These are phyloP conservation scores for Saturnispora gosingensis DNA, from an alignment of 805 yeast genomes.

Conservation along the genomic window DNA sequence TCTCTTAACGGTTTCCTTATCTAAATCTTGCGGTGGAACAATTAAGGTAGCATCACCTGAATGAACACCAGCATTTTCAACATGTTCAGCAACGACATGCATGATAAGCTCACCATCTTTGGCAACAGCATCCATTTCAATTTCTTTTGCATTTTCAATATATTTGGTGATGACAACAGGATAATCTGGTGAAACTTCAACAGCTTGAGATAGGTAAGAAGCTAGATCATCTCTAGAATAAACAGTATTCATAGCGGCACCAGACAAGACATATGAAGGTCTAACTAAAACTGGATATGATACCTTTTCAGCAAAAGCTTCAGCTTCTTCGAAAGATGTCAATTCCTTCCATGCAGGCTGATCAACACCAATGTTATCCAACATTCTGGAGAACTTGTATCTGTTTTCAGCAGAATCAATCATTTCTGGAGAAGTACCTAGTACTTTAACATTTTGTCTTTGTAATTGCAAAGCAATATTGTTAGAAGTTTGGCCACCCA, in stretches of 20 bases:
- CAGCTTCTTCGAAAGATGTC: constrained; percentile 88
- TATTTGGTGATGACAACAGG: constrained; percentile 97
- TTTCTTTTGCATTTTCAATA: constrained; percentile 94
- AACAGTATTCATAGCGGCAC: constrained; percentile 99
- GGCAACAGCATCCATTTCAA: constrained; percentile 98
- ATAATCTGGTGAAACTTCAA: constrained; percentile 93
- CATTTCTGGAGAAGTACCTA: constrained; percentile 98
- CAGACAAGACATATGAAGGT: constrained; percentile 94
- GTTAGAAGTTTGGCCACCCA: constrained; percentile 99
- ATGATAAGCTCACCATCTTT: constrained; percentile 86
- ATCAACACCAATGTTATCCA: constrained; percentile 93
- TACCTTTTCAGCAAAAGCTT: constrained; percentile 80
- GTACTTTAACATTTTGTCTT: constrained; percentile 88
- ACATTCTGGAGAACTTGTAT: constrained; percentile 94
- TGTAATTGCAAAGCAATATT: constrained; percentile 89
- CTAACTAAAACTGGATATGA: constrained; percentile 93
- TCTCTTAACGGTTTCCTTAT: constrained; percentile 55
- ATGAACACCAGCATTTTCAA: constrained; percentile 97
- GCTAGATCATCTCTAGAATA: constrained; percentile 84
- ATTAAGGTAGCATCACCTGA: constrained; percentile 97
- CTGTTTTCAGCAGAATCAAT: constrained; percentile 97
- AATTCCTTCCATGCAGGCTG: constrained; percentile 99
- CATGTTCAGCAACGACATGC: constrained; percentile 98
- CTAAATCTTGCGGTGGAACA: constrained; percentile 80
- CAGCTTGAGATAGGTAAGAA: constrained; percentile 84